These are phyloP conservation scores for Saccharomyces hybrid DNA, from an alignment of 1,139 yeast species.

Conservation along the genomic window DNA sequence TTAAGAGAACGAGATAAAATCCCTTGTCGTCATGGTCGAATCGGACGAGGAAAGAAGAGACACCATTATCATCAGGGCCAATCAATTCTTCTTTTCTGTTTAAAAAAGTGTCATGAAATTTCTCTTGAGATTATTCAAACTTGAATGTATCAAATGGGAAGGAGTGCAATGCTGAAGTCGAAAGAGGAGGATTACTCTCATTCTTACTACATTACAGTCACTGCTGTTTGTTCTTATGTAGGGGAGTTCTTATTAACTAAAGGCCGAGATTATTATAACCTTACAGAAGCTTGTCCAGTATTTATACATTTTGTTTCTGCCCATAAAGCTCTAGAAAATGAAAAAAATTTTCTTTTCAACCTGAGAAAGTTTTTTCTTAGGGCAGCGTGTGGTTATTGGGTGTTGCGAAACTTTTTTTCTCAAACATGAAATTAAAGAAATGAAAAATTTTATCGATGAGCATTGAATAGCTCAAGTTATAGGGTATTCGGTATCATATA, in stretches of 20 bases:
- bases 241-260: not conserved
- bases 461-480: not conserved
- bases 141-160: constrained; percentile 9
- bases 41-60: constrained; percentile 85
- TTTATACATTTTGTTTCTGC: not conserved
- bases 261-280: too few species aligned
- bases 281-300: not conserved
- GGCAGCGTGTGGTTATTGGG: not conserved
- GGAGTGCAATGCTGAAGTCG: not conserved
- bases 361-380: not conserved
- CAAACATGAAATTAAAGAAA: not conserved
- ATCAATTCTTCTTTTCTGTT: not conserved
- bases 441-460: not conserved
- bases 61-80: constrained; percentile 40
- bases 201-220: not conserved
- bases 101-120: not conserved
- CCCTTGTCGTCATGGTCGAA: constrained; percentile 90
- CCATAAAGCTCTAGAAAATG: not conserved
- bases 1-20: constrained; percentile 32
- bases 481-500: not conserved
- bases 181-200: not conserved
- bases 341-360: not conserved
- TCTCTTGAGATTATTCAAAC: constrained; percentile 17
- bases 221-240: not conserved
- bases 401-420: not conserved